Evolutionary conservation across 805 yeast species (phyloP).

Genomic region (Metschnikowia shivogae): DNA sequence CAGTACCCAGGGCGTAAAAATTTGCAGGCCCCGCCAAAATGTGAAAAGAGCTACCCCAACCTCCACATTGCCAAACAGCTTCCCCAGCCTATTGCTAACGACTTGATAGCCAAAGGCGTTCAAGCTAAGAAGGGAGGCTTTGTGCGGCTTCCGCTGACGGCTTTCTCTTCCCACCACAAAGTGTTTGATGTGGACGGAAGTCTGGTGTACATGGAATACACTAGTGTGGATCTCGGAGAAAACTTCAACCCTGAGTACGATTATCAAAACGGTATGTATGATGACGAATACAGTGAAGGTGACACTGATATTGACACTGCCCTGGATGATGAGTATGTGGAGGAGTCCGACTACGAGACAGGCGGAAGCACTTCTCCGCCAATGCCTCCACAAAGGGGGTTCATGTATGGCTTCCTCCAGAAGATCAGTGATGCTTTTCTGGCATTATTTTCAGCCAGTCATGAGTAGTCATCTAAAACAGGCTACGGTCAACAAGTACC

Average conservation of each 20-base stretch:
- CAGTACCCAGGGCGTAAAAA: conserved; percentile 17
- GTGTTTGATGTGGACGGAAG: conserved; percentile 45
- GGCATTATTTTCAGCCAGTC: not conserved
- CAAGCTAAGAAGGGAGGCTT: conserved; percentile 45
- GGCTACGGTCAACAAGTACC: not conserved
- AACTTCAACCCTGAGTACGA: conserved; percentile 19
- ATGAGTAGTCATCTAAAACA: not conserved
- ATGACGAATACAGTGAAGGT: conserved; percentile 19
- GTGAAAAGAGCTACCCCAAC: conserved; percentile 32
- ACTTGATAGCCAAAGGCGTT: conserved; percentile 49
- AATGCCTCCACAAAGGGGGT: not conserved
- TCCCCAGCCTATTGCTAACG: conserved; percentile 42
- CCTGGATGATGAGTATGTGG: not conserved
- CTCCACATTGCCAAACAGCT: conserved; percentile 39
- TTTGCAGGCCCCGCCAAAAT: conserved; percentile 19
- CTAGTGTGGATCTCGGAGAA: conserved; percentile 19
- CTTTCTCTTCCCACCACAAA: conserved; percentile 39
- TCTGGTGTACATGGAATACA: conserved; percentile 22
- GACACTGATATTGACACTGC: not conserved
- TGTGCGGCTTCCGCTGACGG: conserved; percentile 41
- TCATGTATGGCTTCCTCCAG: not conserved
- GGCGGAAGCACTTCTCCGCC: not conserved
- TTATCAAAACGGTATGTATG: conserved; percentile 40
- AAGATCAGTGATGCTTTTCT: conserved; percentile 1
- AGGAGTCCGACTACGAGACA: not conserved